Evolutionary conservation across 495 filamentous ascomycete genomes (phyloP), one percentile per base, ranked within the genome.

Genomic region (Amorphotheca resinae): DNA sequence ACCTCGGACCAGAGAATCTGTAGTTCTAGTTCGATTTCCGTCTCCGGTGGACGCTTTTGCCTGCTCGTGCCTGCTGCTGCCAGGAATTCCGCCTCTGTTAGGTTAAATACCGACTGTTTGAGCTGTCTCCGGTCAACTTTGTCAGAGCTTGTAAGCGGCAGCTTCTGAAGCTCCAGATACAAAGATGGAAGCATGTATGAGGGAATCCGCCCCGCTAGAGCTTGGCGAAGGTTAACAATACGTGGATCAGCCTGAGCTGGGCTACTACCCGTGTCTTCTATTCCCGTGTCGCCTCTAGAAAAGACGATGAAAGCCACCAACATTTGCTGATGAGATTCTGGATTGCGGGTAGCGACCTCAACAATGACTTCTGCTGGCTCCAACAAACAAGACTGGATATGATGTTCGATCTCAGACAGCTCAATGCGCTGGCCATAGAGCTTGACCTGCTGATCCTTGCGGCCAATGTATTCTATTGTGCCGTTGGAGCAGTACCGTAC

Each of bases 1-100:
- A 69, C 60, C 1, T 56, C 52, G 3, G 63, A 63, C 73, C 72
- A 76, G 6, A 66, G 49, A 2, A 55, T 40, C 23, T 56, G 65
- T 1, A 77, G 53, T 12, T 55, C 62, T 17, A 44, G 57, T 46
- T 74, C 65, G 9, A 53, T 41, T 1, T 33, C 31, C 4, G 4
- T 33, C 12, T 6, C 25, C 12, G 25, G 25, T 30, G 31, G 31
- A 33, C 12, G 4, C 5, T 14, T 33, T 15, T 11, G 12, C 4
- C 5, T 4, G 4, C 3, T 33, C 11, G 4, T 33, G 12, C 12
- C 3, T 33, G 31, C 31, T 33, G 31, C 3, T 12, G 5, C 4
- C 11, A 33, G 16, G 31, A 33, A 30, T 30, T 30, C 12, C 25
- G 25, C 25, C 12, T 12, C 6, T 34, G 32, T 34, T 17, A 12